phyloP scores from a whole-genome alignment of 768 basidiomycete genomes.

The Serendipita sp. region DNA sequence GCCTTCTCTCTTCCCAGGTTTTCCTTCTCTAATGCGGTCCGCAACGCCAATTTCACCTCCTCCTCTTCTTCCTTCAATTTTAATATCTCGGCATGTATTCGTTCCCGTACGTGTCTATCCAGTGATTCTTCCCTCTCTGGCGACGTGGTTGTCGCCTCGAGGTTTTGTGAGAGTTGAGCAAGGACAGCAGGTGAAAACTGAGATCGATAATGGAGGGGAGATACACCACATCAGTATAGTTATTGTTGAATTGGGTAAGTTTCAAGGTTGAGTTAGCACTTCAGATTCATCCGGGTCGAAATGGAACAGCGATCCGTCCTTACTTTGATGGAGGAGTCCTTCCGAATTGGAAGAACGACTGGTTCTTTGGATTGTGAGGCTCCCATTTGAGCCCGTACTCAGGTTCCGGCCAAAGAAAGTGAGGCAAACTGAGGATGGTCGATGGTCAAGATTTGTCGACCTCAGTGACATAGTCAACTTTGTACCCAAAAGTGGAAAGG shows the following conservation, averaged over 20 bases:
- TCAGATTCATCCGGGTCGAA: neutral
- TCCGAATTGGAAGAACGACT: neutral
- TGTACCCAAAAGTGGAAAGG: neutral
- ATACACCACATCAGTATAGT: neutral
- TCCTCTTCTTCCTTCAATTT: conserved; percentile 16
- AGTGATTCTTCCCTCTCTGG: conserved; percentile 16
- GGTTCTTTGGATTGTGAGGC: conserved; percentile 3
- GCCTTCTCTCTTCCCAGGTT: conserved; percentile 16
- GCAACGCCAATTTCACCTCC: conserved; percentile 16
- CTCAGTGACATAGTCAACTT: neutral
- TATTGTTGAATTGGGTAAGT: too few relatives aligned
- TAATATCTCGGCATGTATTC: conserved; percentile 16
- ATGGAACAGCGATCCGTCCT: neutral
- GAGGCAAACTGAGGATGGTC: neutral
- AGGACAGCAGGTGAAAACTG: conserved; percentile 19
- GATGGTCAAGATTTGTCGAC: neutral
- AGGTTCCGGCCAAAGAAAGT: too few relatives aligned
- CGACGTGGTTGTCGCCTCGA: conserved; percentile 12
- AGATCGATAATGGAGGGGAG: neutral
- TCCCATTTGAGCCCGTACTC: neutral
- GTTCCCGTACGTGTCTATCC: conserved; percentile 17
- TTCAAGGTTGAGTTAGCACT: neutral
- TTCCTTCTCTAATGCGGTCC: conserved; percentile 18
- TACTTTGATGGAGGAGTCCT: neutral
- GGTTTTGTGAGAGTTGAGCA: conserved; percentile 15